These are phyloP conservation scores for Cutaneotrichosporon dermatis DNA, from an alignment of 1,284 basidiomycete species.

Conservation along the genomic window DNA sequence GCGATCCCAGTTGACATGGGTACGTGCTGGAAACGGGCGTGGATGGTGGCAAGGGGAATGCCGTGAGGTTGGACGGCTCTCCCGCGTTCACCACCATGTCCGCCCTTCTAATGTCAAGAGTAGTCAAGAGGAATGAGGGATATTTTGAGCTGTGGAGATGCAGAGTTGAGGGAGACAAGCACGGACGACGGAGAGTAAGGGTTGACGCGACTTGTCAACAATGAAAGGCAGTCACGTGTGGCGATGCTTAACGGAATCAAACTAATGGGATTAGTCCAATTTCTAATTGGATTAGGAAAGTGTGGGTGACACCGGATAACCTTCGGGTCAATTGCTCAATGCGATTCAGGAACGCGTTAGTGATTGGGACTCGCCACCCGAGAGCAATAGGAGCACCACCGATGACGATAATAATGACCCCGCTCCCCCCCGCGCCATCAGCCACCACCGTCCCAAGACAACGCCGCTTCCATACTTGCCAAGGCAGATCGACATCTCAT, in stretches of 20 bases:
- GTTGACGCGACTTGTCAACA: constrained; percentile 3
- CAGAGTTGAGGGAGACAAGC: not conserved
- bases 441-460: too few relatives aligned
- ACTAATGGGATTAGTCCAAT: too few relatives aligned
- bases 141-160: not conserved
- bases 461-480: too few relatives aligned
- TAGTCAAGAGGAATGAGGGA: not conserved
- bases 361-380: too few relatives aligned
- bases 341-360: too few relatives aligned
- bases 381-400: too few relatives aligned
- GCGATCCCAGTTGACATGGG: constrained; percentile 17
- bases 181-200: not conserved
- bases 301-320: too few relatives aligned
- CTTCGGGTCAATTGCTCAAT: too few relatives aligned
- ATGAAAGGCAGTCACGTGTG: constrained; percentile 4
- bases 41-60: constrained; percentile 10
- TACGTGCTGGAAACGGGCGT: constrained; percentile 4
- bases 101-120: not conserved
- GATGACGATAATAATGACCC: too few relatives aligned
- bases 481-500: too few relatives aligned
- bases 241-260: not conserved
- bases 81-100: constrained; percentile 2
- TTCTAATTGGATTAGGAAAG: too few relatives aligned
- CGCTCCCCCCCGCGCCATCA: too few relatives aligned
- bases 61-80: constrained; percentile 3